Percentiles rank a stretch among this genome's conserved stretches.
Conservation (phyloP, 108 stramenopile species). For the Fragilaria crotonensis region DNA sequence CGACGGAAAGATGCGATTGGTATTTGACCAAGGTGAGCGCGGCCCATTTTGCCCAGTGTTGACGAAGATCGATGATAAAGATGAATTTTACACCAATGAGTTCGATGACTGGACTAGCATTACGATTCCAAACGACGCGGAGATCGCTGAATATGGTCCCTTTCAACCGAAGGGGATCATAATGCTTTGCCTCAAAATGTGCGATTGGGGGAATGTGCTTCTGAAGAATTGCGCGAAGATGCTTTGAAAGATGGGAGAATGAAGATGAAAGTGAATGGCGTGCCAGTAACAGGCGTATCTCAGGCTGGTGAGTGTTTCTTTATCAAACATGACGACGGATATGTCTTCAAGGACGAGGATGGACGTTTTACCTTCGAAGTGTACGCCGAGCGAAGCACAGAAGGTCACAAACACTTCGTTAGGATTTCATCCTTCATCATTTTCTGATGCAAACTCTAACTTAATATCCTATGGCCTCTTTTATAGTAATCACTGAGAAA, state of each 20-base stretch:
- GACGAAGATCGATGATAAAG: constrained; percentile 32
- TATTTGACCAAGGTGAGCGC: not conserved
- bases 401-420: not conserved
- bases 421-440: not conserved
- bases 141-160: constrained; percentile 5
- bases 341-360: not conserved
- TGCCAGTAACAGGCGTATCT: constrained; percentile 7
- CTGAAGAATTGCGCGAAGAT: constrained; percentile 12
- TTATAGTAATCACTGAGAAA: too few relatives aligned
- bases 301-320: constrained; percentile 2
- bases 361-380: not conserved
- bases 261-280: constrained; percentile 19
- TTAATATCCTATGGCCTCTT: not conserved
- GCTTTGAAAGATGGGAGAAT: constrained; percentile 7
- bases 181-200: constrained; percentile 11
- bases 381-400: not conserved
- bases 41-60: constrained; percentile 4
- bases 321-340: constrained; percentile 7
- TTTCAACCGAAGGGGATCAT: constrained; percentile 19
- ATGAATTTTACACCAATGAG: constrained; percentile 23
- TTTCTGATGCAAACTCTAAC: not conserved
- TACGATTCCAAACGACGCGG: constrained; percentile 34
- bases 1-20: not conserved
- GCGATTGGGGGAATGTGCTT: constrained; percentile 22
- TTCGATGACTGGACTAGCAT: constrained; percentile 19